These are phyloP conservation scores for Leishmania amazonensis DNA, from an alignment of 208 protist species.

Conservation along the genomic window DNA sequence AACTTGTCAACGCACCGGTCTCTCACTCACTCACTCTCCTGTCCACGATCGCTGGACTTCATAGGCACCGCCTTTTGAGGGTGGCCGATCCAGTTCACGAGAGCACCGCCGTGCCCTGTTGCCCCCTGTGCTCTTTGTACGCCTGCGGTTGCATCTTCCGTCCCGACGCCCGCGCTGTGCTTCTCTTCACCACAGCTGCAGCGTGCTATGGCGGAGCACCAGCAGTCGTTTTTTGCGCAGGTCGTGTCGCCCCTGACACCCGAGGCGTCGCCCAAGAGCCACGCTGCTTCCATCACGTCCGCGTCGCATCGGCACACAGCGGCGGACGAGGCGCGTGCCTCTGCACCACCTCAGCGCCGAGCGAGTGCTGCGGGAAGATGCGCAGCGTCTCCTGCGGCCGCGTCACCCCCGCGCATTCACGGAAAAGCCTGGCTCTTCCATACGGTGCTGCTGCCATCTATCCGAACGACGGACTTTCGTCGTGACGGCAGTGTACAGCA, in stretches of 20 bases:
- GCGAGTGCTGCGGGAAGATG: not conserved
- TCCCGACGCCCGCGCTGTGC: not conserved
- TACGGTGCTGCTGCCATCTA: not conserved
- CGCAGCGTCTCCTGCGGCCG: not conserved
- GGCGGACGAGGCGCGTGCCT: not conserved
- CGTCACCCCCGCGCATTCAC: not conserved
- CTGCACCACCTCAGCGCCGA: not conserved
- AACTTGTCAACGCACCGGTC: not conserved
- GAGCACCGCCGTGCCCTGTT: not conserved
- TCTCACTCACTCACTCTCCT: not conserved
- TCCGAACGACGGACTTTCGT: not conserved
- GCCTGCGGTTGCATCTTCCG: not conserved
- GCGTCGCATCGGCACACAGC: not conserved
- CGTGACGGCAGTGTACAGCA: not conserved
- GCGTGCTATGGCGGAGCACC: not conserved
- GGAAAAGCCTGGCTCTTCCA: conserved; percentile 7
- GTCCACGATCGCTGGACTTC: not conserved
- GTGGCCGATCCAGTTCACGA: not conserved
- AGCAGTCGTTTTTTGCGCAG: not conserved
- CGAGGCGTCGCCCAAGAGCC: not conserved
- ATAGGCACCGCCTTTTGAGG: not conserved
- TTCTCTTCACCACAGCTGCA: not conserved
- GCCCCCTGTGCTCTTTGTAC: not conserved
- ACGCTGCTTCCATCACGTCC: not conserved
- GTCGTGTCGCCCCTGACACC: not conserved